Base-by-base conservation (phyloP, 768 basidiomycete genomes). In the Brasilioporus rufonigricans region DNA sequence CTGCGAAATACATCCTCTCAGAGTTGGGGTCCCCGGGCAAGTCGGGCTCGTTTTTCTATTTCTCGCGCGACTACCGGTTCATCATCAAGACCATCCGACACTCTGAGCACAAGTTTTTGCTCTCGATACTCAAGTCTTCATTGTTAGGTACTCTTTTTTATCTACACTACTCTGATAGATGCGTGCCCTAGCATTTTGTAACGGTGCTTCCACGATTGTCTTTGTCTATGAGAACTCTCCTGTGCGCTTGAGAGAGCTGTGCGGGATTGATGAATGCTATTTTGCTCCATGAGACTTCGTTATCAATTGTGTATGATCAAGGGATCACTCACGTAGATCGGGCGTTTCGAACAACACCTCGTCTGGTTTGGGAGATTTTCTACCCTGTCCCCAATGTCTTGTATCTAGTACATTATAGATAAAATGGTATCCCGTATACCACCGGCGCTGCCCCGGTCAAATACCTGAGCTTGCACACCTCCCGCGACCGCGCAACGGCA, bases 41-140 rank as follows among this genome's bases (percentile, higher is more conserved):
- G 77, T 95, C 93, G 2, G 97, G 97, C 29, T 95, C 92, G 14
- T 99, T 99, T 76, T 99, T 99, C 79, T 99, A 98, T 74, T 98
- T 98, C 71, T 97, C 94, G 7, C 82, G 94, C 39, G 96, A 99
- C 76, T 99, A 98, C 67, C 89, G 96, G 3, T 99, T 97, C 77
- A 99, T 99, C 76, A 98, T 99, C 84, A 99, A 99, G 75, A 99
- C 96, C 18, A 98, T 99, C 58, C 91, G 85, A 14, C 93, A 94
- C 65, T 80, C 84, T 33, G 97, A 99, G 68, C 94, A 97, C 79
- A 91, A 92, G 70, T 98, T 95, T 71, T 79, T 99, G 1, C 81
- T 94, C 23, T 79, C 32, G n/a, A n/a, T n/a, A n/a, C n/a, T n/a
- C n/a, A n/a, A n/a, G n/a, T 29, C 27, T 29, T 9, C 4, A 29